Base-by-base conservation (phyloP, 2,329 filamentous ascomycete genomes). In the Peltaster fructicola region DNA sequence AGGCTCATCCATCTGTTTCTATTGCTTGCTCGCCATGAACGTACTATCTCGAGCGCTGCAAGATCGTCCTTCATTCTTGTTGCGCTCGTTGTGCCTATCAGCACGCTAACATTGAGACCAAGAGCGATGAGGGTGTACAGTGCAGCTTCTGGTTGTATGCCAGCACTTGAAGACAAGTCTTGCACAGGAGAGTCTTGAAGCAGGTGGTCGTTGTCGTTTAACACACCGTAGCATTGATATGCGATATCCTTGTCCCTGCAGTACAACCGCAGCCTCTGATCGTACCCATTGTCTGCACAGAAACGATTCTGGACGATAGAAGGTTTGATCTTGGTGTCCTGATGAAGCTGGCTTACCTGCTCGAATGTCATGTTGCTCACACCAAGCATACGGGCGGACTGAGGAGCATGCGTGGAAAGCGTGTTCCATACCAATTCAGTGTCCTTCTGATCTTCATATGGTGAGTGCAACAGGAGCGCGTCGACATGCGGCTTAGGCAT, bases 361-460 rank as follows among this genome's bases (percentile, higher is more conserved):
- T n/a, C n/a, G n/a, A n/a, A n/a, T n/a, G n/a, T n/a, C n/a, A 66
- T 64, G 47, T 88, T 88, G 26, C 75, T 81, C 27, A 88, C 73
- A 19, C 80, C 80, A 6, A 88, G 56, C 15, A 67, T 59, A 19
- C 68, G 68, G 33, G 84, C 68, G 20, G 47, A 48, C 36, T 61
- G 44, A 0, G 76, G 74, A 1, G 80, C 69, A 40, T 73, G 80
- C 3, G 59, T 52, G 41, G 76, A 66, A 8, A 85, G 57, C 0
- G 66, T 51, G 12, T 52, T 51, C 76, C 77, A 85, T 7, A 69
- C 77, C 28, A 64, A 56, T 14, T 73, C 39, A 0, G 76, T 71
- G 32, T 63, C 49, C 2, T 51, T 43, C 15, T 59, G 40, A 0
- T 57, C 62, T 2, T 52, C 50, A 14, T 68, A 45, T 1, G 67